Evolutionary conservation across 768 basidiomycete genomes (phyloP), one percentile per base, ranked within the genome.

Genomic region (Leucosporidium yakuticum): DNA sequence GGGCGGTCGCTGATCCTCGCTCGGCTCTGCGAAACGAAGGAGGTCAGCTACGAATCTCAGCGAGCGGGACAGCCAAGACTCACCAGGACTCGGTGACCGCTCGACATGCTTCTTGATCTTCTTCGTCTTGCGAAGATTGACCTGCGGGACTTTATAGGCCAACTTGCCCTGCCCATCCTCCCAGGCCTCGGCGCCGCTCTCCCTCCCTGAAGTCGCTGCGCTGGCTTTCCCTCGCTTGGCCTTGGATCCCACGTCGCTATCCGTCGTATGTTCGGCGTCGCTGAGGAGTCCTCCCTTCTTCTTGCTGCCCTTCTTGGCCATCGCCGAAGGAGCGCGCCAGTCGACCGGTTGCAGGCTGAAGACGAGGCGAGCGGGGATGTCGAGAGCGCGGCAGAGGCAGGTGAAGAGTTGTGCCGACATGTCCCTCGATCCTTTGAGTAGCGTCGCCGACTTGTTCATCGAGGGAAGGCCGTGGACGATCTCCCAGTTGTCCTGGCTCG

Each of bases 271-370:
- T 9, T 15, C 39, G 17, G 39, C 39, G 39, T 44, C 39, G 14
- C 39, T 44, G 14, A 2, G 11, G 39, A 44, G 31, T 75, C 73
- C 31, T 75, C 75, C 49, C 53, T 39, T 53, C 23, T 47, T 53
- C 65, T 63, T 64, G 39, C 25, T 27, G 14, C 56, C n/a, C 19
- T 23, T 81, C 81, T 59, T 81, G 77, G 49, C 77, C 80, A 34
- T 77, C 77, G 61, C 82, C 80, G 48, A 77, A 77, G 48, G 60
- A 32, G 60, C 84, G 77, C 92, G 84, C 93, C 93, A 97, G 15
- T 92, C 91, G 15, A 97, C 86, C 62, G 90, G 87, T 79, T 98
- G 95, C 54, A 99, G 79, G 75, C 91, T 95, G 71, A 88, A 87
- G 15, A 97, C 88, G 61, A 98, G 81, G 57, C 96, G 82, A 9